Conservation (phyloP, 2,329 filamentous ascomycete species). For the Pseudogymnoascus sp. region DNA sequence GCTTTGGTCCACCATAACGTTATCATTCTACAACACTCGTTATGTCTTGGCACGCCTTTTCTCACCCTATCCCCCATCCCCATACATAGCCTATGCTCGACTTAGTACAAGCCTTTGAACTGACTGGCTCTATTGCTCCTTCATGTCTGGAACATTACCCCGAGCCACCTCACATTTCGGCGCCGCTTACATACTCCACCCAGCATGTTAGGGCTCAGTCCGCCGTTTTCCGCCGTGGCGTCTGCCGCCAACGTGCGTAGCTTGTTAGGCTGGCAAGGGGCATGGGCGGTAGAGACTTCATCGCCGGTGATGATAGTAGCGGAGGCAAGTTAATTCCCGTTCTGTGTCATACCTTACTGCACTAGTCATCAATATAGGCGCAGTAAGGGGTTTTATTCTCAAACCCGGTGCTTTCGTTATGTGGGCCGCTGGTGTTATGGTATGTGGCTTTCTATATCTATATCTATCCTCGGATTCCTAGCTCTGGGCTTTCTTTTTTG, state of each 20-base stretch:
- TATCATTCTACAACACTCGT: background rate
- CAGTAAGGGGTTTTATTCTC: background rate
- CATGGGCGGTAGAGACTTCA: background rate
- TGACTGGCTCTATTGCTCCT: background rate
- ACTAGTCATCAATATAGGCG: background rate
- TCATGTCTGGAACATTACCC: background rate
- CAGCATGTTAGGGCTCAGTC: background rate
- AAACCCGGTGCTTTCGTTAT: background rate
- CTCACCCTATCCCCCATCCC: background rate
- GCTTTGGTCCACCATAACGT: background rate
- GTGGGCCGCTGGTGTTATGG: background rate
- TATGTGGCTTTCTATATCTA: background rate
- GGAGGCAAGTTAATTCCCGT: background rate
- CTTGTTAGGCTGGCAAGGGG: background rate
- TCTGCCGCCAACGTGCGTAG: background rate
- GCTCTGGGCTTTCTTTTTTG: background rate
- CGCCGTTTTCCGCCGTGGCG: background rate
- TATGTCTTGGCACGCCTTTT: background rate
- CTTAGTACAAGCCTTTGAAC: background rate
- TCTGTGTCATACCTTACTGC: background rate
- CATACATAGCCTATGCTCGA: background rate
- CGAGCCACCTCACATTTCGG: background rate
- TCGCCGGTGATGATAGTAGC: background rate
- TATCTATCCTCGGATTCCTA: background rate
- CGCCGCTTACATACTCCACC: background rate